These are phyloP conservation scores for Medicago arabica DNA, from an alignment of 306 rosid species.

Conservation along the genomic window DNA sequence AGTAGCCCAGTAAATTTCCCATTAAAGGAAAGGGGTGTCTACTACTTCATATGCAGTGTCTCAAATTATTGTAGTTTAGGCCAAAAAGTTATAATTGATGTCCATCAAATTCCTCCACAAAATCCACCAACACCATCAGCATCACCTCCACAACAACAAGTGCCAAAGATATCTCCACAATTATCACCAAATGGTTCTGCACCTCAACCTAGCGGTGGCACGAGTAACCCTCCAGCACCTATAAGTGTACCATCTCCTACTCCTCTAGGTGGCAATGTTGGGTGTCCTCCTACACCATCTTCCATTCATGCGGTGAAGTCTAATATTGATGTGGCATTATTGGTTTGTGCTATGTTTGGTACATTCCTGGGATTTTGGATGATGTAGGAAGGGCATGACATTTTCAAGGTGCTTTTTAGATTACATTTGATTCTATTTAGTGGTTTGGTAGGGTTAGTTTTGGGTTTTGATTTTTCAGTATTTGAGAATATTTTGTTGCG, in stretches of 20 bases:
- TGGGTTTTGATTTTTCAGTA: slow-evolving; percentile 29
- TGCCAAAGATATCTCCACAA: slow-evolving; percentile 14
- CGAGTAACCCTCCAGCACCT: slow-evolving; percentile 7
- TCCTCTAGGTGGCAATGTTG: not conserved
- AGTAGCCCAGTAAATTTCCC: slow-evolving; percentile 42
- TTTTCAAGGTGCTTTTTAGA: slow-evolving; percentile 17
- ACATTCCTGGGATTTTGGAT: slow-evolving; percentile 39
- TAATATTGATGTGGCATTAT: slow-evolving; percentile 26
- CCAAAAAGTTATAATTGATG: slow-evolving; percentile 39
- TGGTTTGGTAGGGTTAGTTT: not conserved
- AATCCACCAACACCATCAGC: slow-evolving; percentile 39
- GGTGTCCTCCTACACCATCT: slow-evolving; percentile 41
- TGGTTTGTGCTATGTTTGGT: slow-evolving; percentile 28
- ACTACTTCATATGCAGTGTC: slow-evolving; percentile 47
- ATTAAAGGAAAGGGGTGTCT: slow-evolving; percentile 29
- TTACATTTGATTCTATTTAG: slow-evolving; percentile 29
- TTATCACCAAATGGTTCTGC: slow-evolving; percentile 35
- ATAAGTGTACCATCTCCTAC: not conserved
- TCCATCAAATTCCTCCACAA: slow-evolving; percentile 22
- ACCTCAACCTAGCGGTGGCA: slow-evolving; percentile 32
- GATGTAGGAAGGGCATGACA: slow-evolving; percentile 8
- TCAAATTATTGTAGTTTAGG: slow-evolving; percentile 49
- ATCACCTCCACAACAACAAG: not conserved
- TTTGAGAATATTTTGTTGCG: not conserved
- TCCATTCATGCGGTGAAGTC: slow-evolving; percentile 15